Conservation (phyloP, 1,284 basidiomycete species). For the Apiotrichum laibachii region DNA sequence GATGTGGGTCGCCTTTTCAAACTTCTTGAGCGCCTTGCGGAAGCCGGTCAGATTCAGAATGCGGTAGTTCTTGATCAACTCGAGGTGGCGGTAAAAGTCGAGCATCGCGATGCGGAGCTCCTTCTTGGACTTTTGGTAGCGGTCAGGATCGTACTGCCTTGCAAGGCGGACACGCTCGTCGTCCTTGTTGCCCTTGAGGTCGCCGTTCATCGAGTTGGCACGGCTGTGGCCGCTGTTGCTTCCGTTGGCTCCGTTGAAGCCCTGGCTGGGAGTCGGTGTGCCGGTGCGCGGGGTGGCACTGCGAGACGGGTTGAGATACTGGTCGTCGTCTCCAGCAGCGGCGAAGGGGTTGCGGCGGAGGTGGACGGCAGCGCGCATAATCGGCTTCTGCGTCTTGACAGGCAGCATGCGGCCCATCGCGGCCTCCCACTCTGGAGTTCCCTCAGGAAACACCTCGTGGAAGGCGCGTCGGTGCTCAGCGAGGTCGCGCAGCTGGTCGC, state of each 20-base stretch:
- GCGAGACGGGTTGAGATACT: not conserved
- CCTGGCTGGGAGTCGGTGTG: not conserved
- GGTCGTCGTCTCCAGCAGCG: constrained; percentile 1
- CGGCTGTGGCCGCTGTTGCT: not conserved
- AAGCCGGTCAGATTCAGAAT: constrained; percentile 86
- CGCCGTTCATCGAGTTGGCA: not conserved
- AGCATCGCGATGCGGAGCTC: constrained; percentile 75
- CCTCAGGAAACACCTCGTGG: constrained; percentile 56
- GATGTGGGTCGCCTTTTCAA: constrained; percentile 74
- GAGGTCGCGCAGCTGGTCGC: constrained; percentile 71
- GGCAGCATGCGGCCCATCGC: constrained; percentile 34
- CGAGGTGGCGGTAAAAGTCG: constrained; percentile 77
- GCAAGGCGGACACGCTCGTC: not conserved
- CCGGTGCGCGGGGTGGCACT: not conserved
- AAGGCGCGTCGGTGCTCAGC: constrained; percentile 66
- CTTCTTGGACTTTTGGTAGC: constrained; percentile 77
- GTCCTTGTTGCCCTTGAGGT: not conserved
- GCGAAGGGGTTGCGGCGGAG: constrained; percentile 24
- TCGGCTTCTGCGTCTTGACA: not conserved
- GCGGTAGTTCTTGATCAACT: constrained; percentile 80
- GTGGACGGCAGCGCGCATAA: constrained; percentile 20
- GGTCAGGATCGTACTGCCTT: constrained; percentile 62
- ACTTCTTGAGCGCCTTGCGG: constrained; percentile 88
- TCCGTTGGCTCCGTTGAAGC: constrained; percentile 1
- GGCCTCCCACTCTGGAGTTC: constrained; percentile 44